Evolutionary conservation across 2,329 filamentous ascomycete genomes (phyloP), one percentile per base, ranked within the genome.

Genomic region (Dothistroma pini): DNA sequence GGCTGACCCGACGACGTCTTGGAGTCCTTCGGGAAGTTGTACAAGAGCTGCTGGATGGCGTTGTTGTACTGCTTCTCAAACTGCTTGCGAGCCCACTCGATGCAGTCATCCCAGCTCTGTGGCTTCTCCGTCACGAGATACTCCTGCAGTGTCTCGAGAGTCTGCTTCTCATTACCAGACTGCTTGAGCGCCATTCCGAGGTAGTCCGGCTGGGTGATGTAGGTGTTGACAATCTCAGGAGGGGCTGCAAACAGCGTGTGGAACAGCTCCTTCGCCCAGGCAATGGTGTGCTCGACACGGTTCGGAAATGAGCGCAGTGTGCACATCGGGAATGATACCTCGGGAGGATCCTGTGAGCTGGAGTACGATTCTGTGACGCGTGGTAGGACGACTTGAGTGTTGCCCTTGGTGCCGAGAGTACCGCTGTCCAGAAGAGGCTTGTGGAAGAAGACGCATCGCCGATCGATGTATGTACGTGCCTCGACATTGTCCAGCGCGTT

Each of bases 251-350:
- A 99, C 68, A 89, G 91, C 31, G 88, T 89, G 79, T 97, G 92
- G 78, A 99, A 99, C 66, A 96, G 84, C 75, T 97, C 95, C 71
- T 96, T 91, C 44, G 93, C 89, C 95, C 95, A 99, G 2, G 95
- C 95, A 75, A 99, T 99, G 0, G 95, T 97, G 77, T 99, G 95
- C 79, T 99, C 93, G 71, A 99, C 99, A 71, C 89, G 89, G 82
- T 99, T 99, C 61, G 95, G 95, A 82, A 99, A 99, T 77, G 93
- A 97, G 73, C 91, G 87, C 64, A 99, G 84, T 5, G 95, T 97
- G 77, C 95, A 99, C 93, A 97, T 97, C 0, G 95, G 95, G 83
- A 99, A 97, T 0, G 95, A 96, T 80, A 97, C 92, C 82, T 99
- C 96, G 0, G 95, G 95, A 0, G 95, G 95, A 75, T 99, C 96